Conservation (phyloP, 1,284 basidiomycete species). For the Ganoderma meredithae region DNA sequence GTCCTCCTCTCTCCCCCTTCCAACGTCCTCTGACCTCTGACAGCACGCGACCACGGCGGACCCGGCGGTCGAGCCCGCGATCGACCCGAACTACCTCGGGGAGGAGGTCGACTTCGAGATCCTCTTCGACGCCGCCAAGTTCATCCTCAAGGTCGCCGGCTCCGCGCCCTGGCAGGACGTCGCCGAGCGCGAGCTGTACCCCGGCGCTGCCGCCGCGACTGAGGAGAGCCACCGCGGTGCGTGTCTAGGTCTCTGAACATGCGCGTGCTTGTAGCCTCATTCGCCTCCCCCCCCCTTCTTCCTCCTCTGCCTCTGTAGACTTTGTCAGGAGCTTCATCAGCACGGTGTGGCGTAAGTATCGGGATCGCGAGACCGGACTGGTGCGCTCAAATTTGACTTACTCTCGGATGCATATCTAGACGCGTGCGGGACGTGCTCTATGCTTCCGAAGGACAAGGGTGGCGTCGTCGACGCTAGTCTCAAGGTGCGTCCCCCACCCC, state of each 20-base stretch:
- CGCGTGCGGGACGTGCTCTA: conserved; percentile 49
- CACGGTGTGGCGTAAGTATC: conserved; percentile 28
- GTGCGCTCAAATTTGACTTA: background rate
- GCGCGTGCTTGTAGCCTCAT: background rate
- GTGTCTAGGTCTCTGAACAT: background rate
- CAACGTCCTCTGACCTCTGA: too few relatives aligned
- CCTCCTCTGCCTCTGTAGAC: conserved; percentile 10
- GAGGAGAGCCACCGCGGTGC: conserved; percentile 28
- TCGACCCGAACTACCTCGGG: conserved; percentile 52
- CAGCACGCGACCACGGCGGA: conserved; percentile 46
- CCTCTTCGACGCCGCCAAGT: conserved; percentile 50
- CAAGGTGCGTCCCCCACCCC: conserved; percentile 44
- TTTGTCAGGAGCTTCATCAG: conserved; percentile 17
- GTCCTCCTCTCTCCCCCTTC: conserved; percentile 8
- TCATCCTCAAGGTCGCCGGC: conserved; percentile 34
- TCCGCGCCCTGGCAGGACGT: conserved; percentile 20
- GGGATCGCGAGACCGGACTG: conserved; percentile 5
- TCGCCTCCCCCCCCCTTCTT: too few relatives aligned
- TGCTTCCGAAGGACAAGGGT: conserved; percentile 59
- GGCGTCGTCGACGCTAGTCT: conserved; percentile 64
- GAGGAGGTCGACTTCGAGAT: conserved; percentile 45
- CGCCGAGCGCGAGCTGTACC: conserved; percentile 22
- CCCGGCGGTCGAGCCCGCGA: conserved; percentile 45
- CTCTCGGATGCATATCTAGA: conserved; percentile 22
- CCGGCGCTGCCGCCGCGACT: conserved; percentile 18